phyloP scores from a whole-genome alignment of 2,329 filamentous ascomycete genomes.

The Aspergillus felis region DNA sequence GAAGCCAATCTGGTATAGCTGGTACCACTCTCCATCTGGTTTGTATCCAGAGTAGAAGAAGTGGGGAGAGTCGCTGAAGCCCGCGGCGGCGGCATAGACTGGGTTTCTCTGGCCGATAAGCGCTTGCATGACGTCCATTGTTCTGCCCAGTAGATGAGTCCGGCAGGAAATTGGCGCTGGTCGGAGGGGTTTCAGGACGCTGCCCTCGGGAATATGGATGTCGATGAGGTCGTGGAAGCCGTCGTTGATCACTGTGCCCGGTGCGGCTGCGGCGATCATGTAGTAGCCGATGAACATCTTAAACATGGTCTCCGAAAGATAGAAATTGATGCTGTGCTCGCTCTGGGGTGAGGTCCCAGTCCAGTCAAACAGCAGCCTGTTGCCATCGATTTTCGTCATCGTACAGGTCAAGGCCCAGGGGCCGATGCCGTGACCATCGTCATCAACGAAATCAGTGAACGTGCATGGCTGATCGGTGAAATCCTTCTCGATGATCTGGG shows the following conservation, averaged over 20 bases:
- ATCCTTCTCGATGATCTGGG: constrained; percentile 45
- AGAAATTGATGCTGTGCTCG: constrained; percentile 47
- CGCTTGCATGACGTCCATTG: constrained; percentile 50
- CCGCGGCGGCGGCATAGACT: constrained; percentile 46
- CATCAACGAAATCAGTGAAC: constrained; percentile 50
- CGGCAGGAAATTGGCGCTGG: constrained; percentile 47
- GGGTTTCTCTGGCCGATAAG: constrained; percentile 47
- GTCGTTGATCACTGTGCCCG: constrained; percentile 48
- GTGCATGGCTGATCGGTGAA: constrained; percentile 41
- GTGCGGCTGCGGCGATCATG: constrained; percentile 48
- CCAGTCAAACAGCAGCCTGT: constrained; percentile 48
- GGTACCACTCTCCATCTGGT: constrained; percentile 46
- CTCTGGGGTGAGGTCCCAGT: constrained; percentile 47
- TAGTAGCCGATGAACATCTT: constrained; percentile 50
- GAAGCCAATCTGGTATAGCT: constrained; percentile 50
- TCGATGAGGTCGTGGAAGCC: constrained; percentile 51
- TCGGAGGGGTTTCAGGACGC: constrained; percentile 44
- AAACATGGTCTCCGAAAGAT: constrained; percentile 48
- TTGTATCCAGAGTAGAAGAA: constrained; percentile 51
- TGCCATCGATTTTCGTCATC: constrained; percentile 41
- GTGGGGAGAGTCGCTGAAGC: constrained; percentile 50
- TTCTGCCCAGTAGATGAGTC: constrained; percentile 47
- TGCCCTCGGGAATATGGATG: constrained; percentile 44
- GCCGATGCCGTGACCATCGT: constrained; percentile 45
- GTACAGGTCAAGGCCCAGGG: constrained; percentile 47